Conservation (phyloP, 2,329 filamentous ascomycete genomes). For the Cordyceps farinosa region DNA sequence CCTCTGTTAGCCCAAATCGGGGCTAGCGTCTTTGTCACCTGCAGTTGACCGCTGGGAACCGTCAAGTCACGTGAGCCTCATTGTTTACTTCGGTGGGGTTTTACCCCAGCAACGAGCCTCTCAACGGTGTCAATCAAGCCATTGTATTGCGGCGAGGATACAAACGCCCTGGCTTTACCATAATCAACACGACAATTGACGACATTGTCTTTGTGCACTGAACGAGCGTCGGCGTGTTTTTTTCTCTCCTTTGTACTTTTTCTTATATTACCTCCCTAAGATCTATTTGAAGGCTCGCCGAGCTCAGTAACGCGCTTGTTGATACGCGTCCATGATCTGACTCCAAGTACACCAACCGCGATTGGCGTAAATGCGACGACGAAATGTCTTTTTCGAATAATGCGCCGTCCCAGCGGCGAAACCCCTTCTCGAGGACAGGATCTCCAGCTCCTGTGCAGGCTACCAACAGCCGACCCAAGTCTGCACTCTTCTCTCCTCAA, state of each 20-base stretch:
- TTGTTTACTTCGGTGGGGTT: constrained; percentile 30
- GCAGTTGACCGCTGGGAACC: neutral
- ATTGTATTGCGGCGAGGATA: neutral
- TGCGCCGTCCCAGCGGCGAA: constrained; percentile 63
- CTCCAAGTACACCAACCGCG: constrained; percentile 23
- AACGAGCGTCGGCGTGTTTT: neutral
- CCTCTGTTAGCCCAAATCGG: neutral
- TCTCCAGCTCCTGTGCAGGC: constrained; percentile 62
- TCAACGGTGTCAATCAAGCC: constrained; percentile 1
- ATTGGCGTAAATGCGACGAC: constrained; percentile 26
- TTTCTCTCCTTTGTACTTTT: constrained; percentile 21
- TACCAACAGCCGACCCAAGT: constrained; percentile 63
- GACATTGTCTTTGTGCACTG: neutral
- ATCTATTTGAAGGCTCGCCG: neutral
- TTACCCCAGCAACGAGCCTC: constrained; percentile 28
- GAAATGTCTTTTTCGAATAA: constrained; percentile 36
- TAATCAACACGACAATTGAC: constrained; percentile 10
- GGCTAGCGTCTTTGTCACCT: constrained; percentile 2
- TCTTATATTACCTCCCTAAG: constrained; percentile 17
- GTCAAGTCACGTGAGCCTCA: constrained; percentile 23
- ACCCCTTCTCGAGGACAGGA: constrained; percentile 70
- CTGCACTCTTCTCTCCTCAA: constrained; percentile 60
- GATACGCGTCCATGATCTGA: constrained; percentile 23
- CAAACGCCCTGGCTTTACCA: constrained; percentile 1
- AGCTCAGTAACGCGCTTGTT: constrained; percentile 23